These are phyloP conservation scores for Pulveroboletus sp. DNA, from an alignment of 768 basidiomycete species.

Conservation along the genomic window DNA sequence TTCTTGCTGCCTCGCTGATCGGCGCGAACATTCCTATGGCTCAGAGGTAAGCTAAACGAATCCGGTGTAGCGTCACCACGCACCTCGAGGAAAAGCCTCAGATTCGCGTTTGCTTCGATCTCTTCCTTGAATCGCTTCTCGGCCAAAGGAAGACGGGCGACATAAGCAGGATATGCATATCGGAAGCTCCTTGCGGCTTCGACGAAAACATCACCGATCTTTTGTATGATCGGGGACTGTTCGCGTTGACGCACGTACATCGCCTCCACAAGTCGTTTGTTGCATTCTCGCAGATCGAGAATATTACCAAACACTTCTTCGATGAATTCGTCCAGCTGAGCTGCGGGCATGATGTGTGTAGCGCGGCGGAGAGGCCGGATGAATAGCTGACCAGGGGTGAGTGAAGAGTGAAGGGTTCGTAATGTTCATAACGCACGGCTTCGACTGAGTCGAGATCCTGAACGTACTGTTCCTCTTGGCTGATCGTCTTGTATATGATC, in stretches of 20 bases:
- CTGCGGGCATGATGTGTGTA: conserved; percentile 52
- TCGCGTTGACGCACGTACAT: conserved; percentile 83
- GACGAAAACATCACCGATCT: conserved; percentile 87
- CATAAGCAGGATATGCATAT: conserved; percentile 78
- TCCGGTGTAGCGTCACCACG: conserved; percentile 9
- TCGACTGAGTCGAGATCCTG: conserved; percentile 85
- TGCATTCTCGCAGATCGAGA: conserved; percentile 80
- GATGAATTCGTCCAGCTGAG: conserved; percentile 75
- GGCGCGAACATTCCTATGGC: conserved; percentile 32
- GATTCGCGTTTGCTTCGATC: conserved; percentile 72
- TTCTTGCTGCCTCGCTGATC: conserved; percentile 51
- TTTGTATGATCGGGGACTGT: conserved; percentile 74
- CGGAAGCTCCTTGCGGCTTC: conserved; percentile 86
- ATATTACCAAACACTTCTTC: conserved; percentile 90
- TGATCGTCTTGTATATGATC: conserved; percentile 83
- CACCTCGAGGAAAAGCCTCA: conserved; percentile 85
- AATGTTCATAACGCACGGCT: conserved; percentile 39
- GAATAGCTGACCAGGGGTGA: conserved; percentile 41
- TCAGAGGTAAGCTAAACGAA: conserved; percentile 3
- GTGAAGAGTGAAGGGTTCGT: conserved; percentile 33
- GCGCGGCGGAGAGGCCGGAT: conserved; percentile 51
- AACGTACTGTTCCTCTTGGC: conserved; percentile 85
- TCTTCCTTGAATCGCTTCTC: conserved; percentile 89
- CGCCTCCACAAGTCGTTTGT: conserved; percentile 76
- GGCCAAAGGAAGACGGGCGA: conserved; percentile 79